Evolutionary conservation across 306 rosid genomes (phyloP), one percentile per base, ranked within the genome.

Genomic region (Carpinus viminea): DNA sequence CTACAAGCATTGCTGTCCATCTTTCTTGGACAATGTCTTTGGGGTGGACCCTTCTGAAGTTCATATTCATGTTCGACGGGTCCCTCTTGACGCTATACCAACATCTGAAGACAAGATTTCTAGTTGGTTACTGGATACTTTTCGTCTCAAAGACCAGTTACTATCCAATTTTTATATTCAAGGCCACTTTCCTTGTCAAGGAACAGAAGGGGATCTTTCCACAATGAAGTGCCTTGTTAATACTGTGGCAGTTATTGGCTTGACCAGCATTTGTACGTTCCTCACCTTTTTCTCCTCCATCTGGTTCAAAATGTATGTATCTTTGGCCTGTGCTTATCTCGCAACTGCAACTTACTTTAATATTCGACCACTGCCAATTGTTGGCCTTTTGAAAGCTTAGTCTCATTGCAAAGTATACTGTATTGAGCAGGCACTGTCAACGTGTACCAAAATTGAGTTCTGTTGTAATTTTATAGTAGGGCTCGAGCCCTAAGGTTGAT

Each of bases 21-120:
- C 97, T 74, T 92, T 92, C 82, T 68, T 90, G 74, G 95, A 92
- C 86, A 92, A 90, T 68, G 95, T 88, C 41, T 83, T 79, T 53
- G 95, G 93, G 38, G 83, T 90, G 82, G 88, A 86, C 79, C 97
- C 97, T 69, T 83, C 95, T 11, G 97, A 90, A 83, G 97, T 92
- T 78, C 97, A 92, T 83, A 81, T 92, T 18, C 92, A 92, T 21
- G 65, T 92, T 59, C 41, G 62, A 64, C 86, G 88, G 56, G 8
- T 87, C 72, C 60, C 89, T 68, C 59, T 90, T 7, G 89, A 87
- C 26, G 4, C 4, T 24, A 85, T 92, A 82, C 97, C 92, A 1
- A 61, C 75, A 73, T 85, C 95, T 4, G 93, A 90, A 83, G 85
- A 85, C 0, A 84, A 87, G 85, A 81, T 86, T 52, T 68, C 87